Percentiles rank a stretch among this genome's conserved stretches.
Evolutionary conservation across 2,329 filamentous ascomycete genomes (phyloP).

Genomic region (Meredithiella fracta): DNA sequence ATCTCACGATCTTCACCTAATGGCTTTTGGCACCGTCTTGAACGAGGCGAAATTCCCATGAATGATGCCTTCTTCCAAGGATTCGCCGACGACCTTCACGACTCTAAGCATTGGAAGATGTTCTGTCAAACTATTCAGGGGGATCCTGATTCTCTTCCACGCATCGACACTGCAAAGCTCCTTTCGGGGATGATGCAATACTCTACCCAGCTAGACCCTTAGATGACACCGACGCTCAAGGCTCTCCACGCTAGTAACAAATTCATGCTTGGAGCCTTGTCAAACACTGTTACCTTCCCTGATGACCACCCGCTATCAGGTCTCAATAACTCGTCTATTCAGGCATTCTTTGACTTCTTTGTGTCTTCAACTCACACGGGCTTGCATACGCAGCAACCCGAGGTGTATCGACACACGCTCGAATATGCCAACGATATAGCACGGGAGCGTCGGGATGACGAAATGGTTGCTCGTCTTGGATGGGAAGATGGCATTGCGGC

Average conservation of each 20-base stretch:
- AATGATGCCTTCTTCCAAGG: slow-evolving; percentile 57
- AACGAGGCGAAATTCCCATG: slow-evolving; percentile 65
- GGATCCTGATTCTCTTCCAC: slow-evolving; percentile 36
- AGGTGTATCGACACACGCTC: slow-evolving; percentile 63
- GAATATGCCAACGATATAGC: slow-evolving; percentile 47
- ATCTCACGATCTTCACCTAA: slow-evolving; percentile 63
- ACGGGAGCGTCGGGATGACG: background rate
- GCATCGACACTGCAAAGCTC: slow-evolving; percentile 59
- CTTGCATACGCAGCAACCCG: slow-evolving; percentile 69
- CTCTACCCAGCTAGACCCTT: slow-evolving; percentile 57
- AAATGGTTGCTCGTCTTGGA: background rate
- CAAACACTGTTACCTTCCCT: slow-evolving; percentile 82
- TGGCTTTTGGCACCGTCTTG: slow-evolving; percentile 77
- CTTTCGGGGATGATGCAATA: slow-evolving; percentile 85
- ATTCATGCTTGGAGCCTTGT: slow-evolving; percentile 66
- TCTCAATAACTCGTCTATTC: slow-evolving; percentile 38
- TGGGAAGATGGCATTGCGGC: slow-evolving; percentile 24
- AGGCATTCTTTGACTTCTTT: slow-evolving; percentile 63
- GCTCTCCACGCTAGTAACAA: slow-evolving; percentile 45
- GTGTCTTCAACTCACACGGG: slow-evolving; percentile 75
- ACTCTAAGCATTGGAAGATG: slow-evolving; percentile 48
- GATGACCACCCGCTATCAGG: slow-evolving; percentile 50
- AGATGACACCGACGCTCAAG: slow-evolving; percentile 71
- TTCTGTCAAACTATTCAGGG: slow-evolving; percentile 26
- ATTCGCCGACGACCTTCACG: slow-evolving; percentile 60